Evolutionary conservation across 352 stramenopile species (phyloP).

Genomic region (Aphanomyces cochlioides): DNA sequence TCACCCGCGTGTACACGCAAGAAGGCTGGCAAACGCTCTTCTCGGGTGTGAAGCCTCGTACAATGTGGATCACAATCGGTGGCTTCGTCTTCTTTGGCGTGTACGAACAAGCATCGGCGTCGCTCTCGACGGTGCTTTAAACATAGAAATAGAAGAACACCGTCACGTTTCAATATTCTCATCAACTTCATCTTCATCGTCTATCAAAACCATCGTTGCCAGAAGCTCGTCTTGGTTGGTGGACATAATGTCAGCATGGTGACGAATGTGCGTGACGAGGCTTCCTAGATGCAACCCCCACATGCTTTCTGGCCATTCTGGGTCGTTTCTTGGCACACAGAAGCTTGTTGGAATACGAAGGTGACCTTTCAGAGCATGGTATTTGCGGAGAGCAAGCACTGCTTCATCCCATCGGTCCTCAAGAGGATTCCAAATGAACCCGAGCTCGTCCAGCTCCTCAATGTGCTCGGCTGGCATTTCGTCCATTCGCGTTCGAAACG

Average conservation of each 20-base stretch:
- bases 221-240: slow-evolving; percentile 15
- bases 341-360: slow-evolving; percentile 20
- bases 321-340: not conserved
- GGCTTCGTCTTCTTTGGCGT: slow-evolving; percentile 99
- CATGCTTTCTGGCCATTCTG: slow-evolving; percentile 1
- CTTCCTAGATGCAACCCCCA: slow-evolving; percentile 21
- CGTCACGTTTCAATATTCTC: not conserved
- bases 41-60: slow-evolving; percentile 92
- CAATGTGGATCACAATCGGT: slow-evolving; percentile 99
- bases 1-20: slow-evolving; percentile 87
- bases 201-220: slow-evolving; percentile 3
- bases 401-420: slow-evolving; percentile 7
- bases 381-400: slow-evolving; percentile 9
- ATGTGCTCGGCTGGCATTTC: not conserved
- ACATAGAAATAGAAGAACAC: not conserved
- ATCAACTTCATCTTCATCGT: slow-evolving; percentile 7
- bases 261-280: slow-evolving; percentile 20
- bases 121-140: slow-evolving; percentile 58
- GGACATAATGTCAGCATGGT: slow-evolving; percentile 16
- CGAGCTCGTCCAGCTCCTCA: slow-evolving; percentile 10
- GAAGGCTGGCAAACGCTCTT: slow-evolving; percentile 91
- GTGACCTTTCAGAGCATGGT: not conserved
- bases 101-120: slow-evolving; percentile 92
- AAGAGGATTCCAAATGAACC: slow-evolving; percentile 23
- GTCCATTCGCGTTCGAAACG: slow-evolving; percentile 28